phyloP scores from a whole-genome alignment of 257 asterid species.

The Gardenia jasminoides region DNA sequence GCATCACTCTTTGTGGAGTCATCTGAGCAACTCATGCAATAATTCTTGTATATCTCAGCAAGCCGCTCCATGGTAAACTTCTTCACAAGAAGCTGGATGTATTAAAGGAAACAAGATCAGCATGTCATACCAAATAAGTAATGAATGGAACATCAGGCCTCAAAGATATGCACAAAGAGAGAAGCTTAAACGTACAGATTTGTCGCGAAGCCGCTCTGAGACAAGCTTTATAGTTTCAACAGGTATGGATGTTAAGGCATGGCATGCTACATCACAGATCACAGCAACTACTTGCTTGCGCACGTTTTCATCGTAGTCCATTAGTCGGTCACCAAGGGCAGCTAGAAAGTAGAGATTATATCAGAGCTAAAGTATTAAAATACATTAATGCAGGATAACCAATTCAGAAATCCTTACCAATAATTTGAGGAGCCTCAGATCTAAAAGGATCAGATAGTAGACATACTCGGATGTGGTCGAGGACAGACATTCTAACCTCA shows the following conservation, averaged over 20 bases:
- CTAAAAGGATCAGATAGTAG: constrained; percentile 72
- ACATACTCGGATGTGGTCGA: constrained; percentile 67
- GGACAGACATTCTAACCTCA: constrained; percentile 90
- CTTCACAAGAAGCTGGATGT: constrained; percentile 75
- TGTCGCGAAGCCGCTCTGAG: constrained; percentile 93
- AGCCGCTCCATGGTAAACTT: constrained; percentile 88
- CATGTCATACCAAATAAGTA: not conserved
- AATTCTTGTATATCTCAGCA: constrained; percentile 73
- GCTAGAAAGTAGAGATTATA: constrained; percentile 48
- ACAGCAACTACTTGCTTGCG: constrained; percentile 91
- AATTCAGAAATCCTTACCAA: constrained; percentile 52
- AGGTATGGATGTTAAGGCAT: constrained; percentile 58
- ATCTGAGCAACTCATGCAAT: constrained; percentile 50
- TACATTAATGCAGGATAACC: constrained; percentile 6
- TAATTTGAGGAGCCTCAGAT: constrained; percentile 75
- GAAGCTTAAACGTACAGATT: constrained; percentile 66
- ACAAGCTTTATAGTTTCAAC: constrained; percentile 75
- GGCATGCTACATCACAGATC: constrained; percentile 79
- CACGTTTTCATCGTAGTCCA: constrained; percentile 89
- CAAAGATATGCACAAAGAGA: not conserved
- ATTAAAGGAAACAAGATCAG: constrained; percentile 20
- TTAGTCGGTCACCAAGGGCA: constrained; percentile 75
- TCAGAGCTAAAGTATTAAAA: constrained; percentile 31
- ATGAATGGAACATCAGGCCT: not conserved
- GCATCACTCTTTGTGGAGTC: constrained; percentile 41